phyloP scores from a whole-genome alignment of 2,329 filamentous ascomycete genomes.

The Penicillium glabrum region DNA sequence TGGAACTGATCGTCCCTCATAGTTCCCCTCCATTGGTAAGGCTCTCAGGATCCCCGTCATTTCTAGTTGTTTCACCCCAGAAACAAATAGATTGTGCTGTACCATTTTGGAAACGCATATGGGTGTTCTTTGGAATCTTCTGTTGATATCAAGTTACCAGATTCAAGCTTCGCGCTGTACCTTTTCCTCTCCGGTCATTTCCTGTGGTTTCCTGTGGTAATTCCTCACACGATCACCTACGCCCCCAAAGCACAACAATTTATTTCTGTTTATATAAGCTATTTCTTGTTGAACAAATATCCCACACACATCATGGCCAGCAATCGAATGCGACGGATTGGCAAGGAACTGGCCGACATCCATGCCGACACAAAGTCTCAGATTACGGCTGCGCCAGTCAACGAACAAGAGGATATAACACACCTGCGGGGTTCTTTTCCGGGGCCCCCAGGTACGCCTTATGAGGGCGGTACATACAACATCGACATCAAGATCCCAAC shows the following conservation, averaged over 20 bases:
- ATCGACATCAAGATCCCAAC: conserved; percentile 85
- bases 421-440: conserved; percentile 80
- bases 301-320: conserved; percentile 48
- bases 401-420: conserved; percentile 67
- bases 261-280: not conserved
- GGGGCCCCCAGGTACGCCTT: conserved; percentile 89
- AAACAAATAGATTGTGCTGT: not conserved
- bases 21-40: conserved; percentile 23
- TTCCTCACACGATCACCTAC: not conserved
- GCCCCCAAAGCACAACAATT: not conserved
- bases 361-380: conserved; percentile 69
- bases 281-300: not conserved
- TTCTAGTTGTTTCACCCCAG: not conserved
- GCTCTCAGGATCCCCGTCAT: not conserved
- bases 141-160: not conserved
- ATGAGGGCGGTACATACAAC: conserved; percentile 78
- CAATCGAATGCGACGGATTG: conserved; percentile 57
- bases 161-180: not conserved
- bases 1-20: conserved; percentile 9
- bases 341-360: conserved; percentile 52
- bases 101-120: too few species aligned
- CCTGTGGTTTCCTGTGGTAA: not conserved
- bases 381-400: conserved; percentile 67
- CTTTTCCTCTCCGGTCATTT: not conserved
- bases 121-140: not conserved